Percentiles rank a stretch among this genome's conserved stretches.
Conservation (phyloP, 495 filamentous ascomycete genomes). For the Penicillium chermesinum region DNA sequence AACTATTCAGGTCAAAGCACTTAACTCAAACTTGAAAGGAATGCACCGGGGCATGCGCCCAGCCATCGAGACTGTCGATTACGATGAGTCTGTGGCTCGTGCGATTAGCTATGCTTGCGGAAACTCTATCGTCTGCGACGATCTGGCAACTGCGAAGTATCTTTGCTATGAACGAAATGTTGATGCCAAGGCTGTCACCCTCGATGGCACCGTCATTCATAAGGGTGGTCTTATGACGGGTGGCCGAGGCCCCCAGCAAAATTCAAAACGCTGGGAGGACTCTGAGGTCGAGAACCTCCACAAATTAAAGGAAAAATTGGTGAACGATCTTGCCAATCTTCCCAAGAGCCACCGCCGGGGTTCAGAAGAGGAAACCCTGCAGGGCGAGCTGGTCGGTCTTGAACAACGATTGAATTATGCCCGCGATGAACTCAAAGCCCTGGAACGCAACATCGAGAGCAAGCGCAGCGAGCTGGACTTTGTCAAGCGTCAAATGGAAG, state of each 20-base stretch:
- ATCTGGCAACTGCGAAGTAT: conserved; percentile 74
- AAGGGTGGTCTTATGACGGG: conserved; percentile 98
- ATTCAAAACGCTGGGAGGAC: conserved; percentile 81
- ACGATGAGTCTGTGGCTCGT: conserved; percentile 77
- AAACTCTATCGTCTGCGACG: conserved; percentile 93
- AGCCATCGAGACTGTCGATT: conserved; percentile 95
- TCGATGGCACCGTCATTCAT: conserved; percentile 91
- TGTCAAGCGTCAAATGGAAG: conserved; percentile 62
- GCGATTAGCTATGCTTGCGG: conserved; percentile 94
- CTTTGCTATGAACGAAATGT: conserved; percentile 81
- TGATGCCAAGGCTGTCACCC: conserved; percentile 87
- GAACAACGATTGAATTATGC: conserved; percentile 68
- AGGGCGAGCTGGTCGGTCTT: conserved; percentile 75
- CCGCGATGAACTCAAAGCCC: conserved; percentile 70
- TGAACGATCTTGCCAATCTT: conserved; percentile 66
- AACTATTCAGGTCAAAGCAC: conserved; percentile 87
- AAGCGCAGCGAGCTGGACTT: conserved; percentile 80
- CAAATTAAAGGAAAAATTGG: conserved; percentile 64
- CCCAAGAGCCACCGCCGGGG: conserved; percentile 68
- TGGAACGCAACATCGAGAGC: conserved; percentile 78
- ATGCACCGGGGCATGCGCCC: conserved; percentile 79
- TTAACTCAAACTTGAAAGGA: conserved; percentile 86
- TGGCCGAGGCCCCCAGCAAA: conserved; percentile 70
- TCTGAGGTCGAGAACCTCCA: conserved; percentile 77
- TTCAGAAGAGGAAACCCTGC: conserved; percentile 71